A percentile compares a stretch with the other conserved stretches of the same genome.
phyloP scores from a whole-genome alignment of 352 stramenopile species.

The Saprolegnia parasitica region DNA sequence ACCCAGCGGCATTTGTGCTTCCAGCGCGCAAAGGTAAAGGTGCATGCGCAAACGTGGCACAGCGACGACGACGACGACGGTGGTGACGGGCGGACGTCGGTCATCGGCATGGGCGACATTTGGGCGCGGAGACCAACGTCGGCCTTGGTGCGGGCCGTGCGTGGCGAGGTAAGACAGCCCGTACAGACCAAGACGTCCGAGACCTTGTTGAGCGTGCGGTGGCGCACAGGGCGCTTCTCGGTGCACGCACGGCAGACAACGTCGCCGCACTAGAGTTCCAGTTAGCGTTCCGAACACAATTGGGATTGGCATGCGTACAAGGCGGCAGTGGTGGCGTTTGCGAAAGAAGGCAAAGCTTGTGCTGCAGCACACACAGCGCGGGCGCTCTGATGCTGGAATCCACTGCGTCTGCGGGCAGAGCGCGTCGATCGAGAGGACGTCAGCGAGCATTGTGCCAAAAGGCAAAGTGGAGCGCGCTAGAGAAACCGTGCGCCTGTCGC shows the following conservation, averaged over 20 bases:
- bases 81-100: not conserved
- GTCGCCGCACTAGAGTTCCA: constrained; percentile 22
- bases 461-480: not conserved
- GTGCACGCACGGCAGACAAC: constrained; percentile 25
- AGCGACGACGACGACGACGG: not conserved
- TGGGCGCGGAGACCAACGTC: no score
- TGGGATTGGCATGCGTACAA: not conserved
- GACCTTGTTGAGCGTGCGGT: not conserved
- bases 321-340: not conserved
- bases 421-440: constrained; percentile 5
- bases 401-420: constrained; percentile 12
- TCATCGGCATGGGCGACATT: no score
- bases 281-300: not conserved
- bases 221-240: not conserved
- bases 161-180: not conserved
- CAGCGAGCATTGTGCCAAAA: not conserved
- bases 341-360: constrained; percentile 10
- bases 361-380: constrained; percentile 7
- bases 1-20: constrained; percentile 88
- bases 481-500: constrained; percentile 4
- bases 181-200: constrained; percentile 1
- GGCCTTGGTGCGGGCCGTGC: not conserved
- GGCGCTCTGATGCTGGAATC: not conserved
- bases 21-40: constrained; percentile 82
- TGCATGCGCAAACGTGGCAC: constrained; percentile 82